Evolutionary conservation across 1,284 basidiomycete species (phyloP).

Genomic region (Microbotryomycetes sp.): DNA sequence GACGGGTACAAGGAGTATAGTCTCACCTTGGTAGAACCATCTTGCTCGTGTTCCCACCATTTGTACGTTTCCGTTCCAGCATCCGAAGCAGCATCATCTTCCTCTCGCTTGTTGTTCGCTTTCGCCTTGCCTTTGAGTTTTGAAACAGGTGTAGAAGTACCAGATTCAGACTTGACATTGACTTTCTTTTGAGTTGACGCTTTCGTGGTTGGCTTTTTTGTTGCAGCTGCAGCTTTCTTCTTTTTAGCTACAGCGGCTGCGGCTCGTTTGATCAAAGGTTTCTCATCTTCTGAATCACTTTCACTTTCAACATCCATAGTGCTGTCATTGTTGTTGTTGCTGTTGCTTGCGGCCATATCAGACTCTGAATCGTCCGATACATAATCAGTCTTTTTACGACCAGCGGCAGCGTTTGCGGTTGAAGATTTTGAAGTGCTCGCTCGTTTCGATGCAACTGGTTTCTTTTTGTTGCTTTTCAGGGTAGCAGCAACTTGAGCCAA

Average conservation of each 20-base stretch:
- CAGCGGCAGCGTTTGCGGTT: constrained; percentile 42
- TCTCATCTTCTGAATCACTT: constrained; percentile 16
- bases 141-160: constrained; percentile 16
- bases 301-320: constrained; percentile 11
- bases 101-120: constrained; percentile 24
- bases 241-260: constrained; percentile 3
- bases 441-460: constrained; percentile 42
- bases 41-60: constrained; percentile 72
- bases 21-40: constrained; percentile 31
- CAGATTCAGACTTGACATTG: constrained; percentile 47
- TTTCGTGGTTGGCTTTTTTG: constrained; percentile 3
- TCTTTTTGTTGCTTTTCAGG: constrained; percentile 2
- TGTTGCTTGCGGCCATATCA: constrained; percentile 67
- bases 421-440: constrained; percentile 36
- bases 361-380: constrained; percentile 55
- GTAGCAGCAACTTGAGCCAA: constrained; percentile 47
- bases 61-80: constrained; percentile 47
- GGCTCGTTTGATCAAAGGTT: constrained; percentile 9
- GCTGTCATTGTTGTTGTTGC: constrained; percentile 39
- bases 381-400: constrained; percentile 53
- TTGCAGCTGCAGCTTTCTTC: constrained; percentile 5
- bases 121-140: constrained; percentile 44
- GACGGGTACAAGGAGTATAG: neutral
- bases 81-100: constrained; percentile 22
- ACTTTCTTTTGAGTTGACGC: constrained; percentile 36